phyloP scores from a whole-genome alignment of 192 early-diverging fungal genomes.

The Endogone sp. region DNA sequence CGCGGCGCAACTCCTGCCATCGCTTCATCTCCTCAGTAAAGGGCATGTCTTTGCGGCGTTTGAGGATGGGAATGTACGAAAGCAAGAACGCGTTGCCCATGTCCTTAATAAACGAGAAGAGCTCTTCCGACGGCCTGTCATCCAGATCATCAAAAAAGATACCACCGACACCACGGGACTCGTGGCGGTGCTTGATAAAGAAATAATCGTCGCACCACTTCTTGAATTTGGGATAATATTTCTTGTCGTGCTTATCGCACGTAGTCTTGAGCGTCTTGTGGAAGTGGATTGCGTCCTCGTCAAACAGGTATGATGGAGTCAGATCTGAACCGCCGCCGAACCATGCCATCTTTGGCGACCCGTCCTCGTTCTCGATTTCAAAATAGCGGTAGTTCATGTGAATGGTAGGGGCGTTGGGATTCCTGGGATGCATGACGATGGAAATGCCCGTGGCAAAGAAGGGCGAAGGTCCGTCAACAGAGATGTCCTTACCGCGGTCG shows the following conservation, averaged over 20 bases:
- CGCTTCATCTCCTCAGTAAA: conserved; percentile 73
- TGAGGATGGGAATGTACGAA: conserved; percentile 88
- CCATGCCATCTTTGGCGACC: conserved; percentile 80
- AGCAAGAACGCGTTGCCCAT: conserved; percentile 76
- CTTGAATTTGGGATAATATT: conserved; percentile 89
- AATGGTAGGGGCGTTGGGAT: conserved; percentile 93
- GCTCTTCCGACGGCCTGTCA: conserved; percentile 62
- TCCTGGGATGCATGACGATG: conserved; percentile 92
- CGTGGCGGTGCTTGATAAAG: conserved; percentile 77
- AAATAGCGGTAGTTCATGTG: conserved; percentile 99
- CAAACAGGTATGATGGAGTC: conserved; percentile 87
- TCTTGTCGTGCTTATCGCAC: conserved; percentile 84
- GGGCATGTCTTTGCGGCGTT: conserved; percentile 72
- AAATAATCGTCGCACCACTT: conserved; percentile 98
- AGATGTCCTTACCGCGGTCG: conserved; percentile 63
- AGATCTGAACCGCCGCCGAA: conserved; percentile 97
- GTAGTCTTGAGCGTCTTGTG: conserved; percentile 86
- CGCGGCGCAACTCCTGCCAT: conserved; percentile 96
- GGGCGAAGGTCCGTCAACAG: conserved; percentile 52
- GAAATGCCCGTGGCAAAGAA: conserved; percentile 91
- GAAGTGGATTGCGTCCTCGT: conserved; percentile 92
- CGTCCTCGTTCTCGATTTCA: conserved; percentile 69
- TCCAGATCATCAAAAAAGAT: conserved; percentile 99
- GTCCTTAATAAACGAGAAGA: conserved; percentile 82
- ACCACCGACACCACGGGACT: conserved; percentile 92